phyloP scores from a whole-genome alignment of 345 rosid genomes.

The Microthlaspi erraticum region DNA sequence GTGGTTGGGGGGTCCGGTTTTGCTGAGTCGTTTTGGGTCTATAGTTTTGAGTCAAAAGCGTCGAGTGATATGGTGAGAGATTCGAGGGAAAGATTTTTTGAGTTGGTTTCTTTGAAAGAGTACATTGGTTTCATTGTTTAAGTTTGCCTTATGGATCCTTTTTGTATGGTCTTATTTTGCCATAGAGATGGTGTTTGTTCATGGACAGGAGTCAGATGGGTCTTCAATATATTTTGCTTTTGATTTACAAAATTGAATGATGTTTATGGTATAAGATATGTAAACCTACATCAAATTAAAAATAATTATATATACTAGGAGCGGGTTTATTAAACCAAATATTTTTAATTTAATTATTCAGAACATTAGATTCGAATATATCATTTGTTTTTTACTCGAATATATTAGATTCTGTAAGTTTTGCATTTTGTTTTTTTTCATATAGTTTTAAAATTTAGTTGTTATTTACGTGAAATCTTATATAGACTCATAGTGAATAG shows the following conservation, averaged over 20 bases:
- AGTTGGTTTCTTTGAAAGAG: constrained; percentile 31
- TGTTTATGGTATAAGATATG: too few species aligned
- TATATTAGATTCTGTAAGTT: too few species aligned
- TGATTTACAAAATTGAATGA: background rate
- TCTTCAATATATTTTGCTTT: background rate
- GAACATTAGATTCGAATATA: too few species aligned
- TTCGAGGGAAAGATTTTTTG: constrained; percentile 5
- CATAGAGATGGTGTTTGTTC: constrained; percentile 25
- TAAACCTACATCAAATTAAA: too few species aligned
- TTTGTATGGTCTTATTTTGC: constrained; percentile 32
- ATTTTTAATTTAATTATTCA: too few species aligned
- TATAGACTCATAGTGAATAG: too few species aligned
- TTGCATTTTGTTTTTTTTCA: too few species aligned
- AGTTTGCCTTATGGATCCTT: constrained; percentile 13
- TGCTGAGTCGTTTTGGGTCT: constrained; percentile 37
- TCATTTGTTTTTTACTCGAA: too few species aligned
- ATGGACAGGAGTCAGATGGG: constrained; percentile 18
- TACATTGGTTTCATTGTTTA: constrained; percentile 32
- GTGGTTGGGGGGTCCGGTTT: constrained; percentile 36
- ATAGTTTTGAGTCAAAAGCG: constrained; percentile 37
- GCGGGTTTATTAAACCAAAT: too few species aligned
- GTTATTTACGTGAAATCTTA: too few species aligned
- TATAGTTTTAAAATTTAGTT: too few species aligned
- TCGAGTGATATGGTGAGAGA: constrained; percentile 6
- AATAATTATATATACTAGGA: too few species aligned